These are phyloP conservation scores for Microcyclospora tardicrescens DNA, from an alignment of 2,329 filamentous ascomycete species.

Conservation along the genomic window DNA sequence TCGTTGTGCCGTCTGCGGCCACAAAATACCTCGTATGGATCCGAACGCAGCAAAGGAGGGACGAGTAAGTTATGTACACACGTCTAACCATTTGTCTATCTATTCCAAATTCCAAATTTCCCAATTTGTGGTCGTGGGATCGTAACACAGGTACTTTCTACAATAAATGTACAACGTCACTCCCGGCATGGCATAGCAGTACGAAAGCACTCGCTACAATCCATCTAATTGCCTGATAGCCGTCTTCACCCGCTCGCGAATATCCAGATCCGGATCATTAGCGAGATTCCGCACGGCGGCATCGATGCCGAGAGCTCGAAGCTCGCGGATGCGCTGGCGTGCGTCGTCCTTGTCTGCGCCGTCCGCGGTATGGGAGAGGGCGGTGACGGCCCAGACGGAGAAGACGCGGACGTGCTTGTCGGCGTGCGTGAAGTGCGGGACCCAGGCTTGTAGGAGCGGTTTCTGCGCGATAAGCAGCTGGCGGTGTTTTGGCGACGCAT, in stretches of 20 bases:
- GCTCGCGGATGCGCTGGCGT: conserved; percentile 51
- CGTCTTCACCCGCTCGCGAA: conserved; percentile 70
- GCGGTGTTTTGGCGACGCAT: conserved; percentile 64
- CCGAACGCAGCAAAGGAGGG: no score
- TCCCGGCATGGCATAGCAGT: no score
- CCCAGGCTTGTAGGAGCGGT: conserved; percentile 58
- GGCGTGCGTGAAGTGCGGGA: conserved; percentile 59
- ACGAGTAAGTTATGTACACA: no score
- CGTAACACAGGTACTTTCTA: no score
- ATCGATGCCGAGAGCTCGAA: conserved; percentile 49
- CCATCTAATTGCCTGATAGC: conserved; percentile 57
- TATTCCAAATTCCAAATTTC: no score
- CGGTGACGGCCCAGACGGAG: conserved; percentile 73
- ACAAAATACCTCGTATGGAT: no score
- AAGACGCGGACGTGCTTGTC: conserved; percentile 62
- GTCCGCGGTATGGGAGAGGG: conserved; percentile 74
- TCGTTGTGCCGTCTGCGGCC: no score
- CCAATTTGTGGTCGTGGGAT: no score
- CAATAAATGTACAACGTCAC: no score
- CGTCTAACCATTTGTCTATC: no score
- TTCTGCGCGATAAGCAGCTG: conserved; percentile 66
- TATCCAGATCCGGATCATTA: conserved; percentile 62
- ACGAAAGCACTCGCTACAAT: conserved; percentile 5
- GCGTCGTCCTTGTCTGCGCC: conserved; percentile 52
- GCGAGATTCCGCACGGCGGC: conserved; percentile 17